Evolutionary conservation across 2,329 filamentous ascomycete species (phyloP), one percentile per base, ranked within the genome.

Genomic region (Raffaelea albimanens): DNA sequence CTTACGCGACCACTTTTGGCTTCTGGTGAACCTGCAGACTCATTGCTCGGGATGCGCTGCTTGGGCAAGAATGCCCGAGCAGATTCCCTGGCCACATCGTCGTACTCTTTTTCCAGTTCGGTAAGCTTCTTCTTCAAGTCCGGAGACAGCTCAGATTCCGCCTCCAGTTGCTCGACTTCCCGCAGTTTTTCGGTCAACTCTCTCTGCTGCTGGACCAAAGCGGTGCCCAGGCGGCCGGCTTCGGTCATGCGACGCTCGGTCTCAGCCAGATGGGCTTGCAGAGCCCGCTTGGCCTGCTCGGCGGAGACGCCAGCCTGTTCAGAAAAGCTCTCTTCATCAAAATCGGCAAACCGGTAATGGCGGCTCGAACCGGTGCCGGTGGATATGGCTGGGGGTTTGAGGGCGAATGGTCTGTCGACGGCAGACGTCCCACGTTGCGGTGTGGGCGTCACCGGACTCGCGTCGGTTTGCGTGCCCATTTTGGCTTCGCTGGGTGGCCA

Each of bases 51-150:
- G 20, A 87, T 78, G 58, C 88, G 79, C 63, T 89, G 89, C 56
- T 93, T 93, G 31, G 82, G 85, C 51, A 97, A 69, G 62, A 96
- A 91, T 2, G 87, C 89, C 54, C 91, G 78, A 40, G 91, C 88
- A 43, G 86, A 93, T 63, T 97, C 91, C 53, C 85, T 78, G 13
- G 90, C 89, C 42, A 97, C 83, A 61, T 96, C 90, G 63, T 95
- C 91, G 68, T 94, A 97, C 60, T 98, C 93, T 63, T 81, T 87
- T 64, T 98, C 93, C 50, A 98, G 81, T 53, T 95, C 89, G 14
- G 80, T 75, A 46, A 98, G 75, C 66, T 86, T 89, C 58, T 84
- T 78, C 50, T 85, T 86, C 58, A 98, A 70, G 55, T 95, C 90
- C 3, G 86, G 81, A 0, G 83, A 83, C 45, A 97, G 80, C 52